Percentiles rank a stretch among this genome's conserved stretches.
Conservation (phyloP, 1,139 yeast genomes). For the Suhomyces ambrosiae region DNA sequence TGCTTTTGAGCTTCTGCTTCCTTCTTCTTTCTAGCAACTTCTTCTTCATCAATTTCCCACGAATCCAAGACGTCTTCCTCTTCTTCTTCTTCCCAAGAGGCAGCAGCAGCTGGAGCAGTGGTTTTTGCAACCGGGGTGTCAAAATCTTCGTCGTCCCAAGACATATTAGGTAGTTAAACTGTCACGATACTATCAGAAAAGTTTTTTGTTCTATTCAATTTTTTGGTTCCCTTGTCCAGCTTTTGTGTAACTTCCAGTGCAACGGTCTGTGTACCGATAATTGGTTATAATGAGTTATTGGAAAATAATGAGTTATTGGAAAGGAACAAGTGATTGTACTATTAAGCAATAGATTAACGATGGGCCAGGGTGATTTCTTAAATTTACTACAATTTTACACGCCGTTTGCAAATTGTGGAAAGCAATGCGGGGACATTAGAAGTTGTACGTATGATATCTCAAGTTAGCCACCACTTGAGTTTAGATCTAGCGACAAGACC, state of each 20-base stretch:
- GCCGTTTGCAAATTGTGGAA: too few species aligned
- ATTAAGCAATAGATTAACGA: too few species aligned
- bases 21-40: slow-evolving; percentile 52
- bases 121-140: slow-evolving; percentile 54
- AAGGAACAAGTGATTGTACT: neutral
- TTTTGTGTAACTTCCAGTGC: slow-evolving; percentile 9
- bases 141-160: slow-evolving; percentile 89
- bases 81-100: slow-evolving; percentile 85
- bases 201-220: slow-evolving; percentile 9
- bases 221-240: neutral
- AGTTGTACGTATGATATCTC: too few species aligned
- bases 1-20: slow-evolving; percentile 41
- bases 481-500: too few species aligned
- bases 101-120: slow-evolving; percentile 41
- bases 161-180: slow-evolving; percentile 28
- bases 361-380: too few species aligned
- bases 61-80: slow-evolving; percentile 73
- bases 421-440: too few species aligned
- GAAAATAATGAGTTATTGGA: neutral
- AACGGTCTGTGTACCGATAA: slow-evolving; percentile 1
- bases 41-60: slow-evolving; percentile 81
- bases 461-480: too few species aligned
- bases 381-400: too few species aligned
- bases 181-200: slow-evolving; percentile 3
- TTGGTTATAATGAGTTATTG: slow-evolving; percentile 4